Conservation (phyloP, 805 yeast species). For the Candida schatavii region DNA sequence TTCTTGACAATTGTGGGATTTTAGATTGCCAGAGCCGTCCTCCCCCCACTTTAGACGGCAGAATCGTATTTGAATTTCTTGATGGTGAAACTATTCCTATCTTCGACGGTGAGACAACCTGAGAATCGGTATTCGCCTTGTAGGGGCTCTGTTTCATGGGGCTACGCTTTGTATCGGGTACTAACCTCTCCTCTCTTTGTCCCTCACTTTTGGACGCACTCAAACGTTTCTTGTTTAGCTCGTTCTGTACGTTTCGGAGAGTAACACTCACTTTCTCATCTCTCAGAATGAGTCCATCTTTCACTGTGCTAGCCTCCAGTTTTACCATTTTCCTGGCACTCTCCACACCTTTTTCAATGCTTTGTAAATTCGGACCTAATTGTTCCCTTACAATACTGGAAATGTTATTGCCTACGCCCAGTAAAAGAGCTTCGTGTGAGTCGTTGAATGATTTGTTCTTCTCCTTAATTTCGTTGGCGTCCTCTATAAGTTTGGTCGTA, state of each 20-base stretch:
- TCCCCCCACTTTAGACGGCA: too few species aligned
- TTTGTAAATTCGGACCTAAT: not conserved
- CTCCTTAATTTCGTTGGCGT: not conserved
- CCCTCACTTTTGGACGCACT: not conserved
- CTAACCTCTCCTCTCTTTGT: too few species aligned
- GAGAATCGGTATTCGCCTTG: too few species aligned
- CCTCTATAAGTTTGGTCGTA: not conserved
- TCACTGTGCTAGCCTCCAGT: not conserved
- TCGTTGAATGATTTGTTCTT: not conserved
- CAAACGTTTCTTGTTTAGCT: not conserved
- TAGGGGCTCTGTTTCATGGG: too few species aligned
- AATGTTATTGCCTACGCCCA: not conserved
- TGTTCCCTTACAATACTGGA: not conserved
- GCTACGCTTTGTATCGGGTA: too few species aligned
- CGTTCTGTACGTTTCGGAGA: conserved; percentile 3
- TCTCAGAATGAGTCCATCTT: not conserved
- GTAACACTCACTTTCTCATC: not conserved
- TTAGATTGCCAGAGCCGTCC: conserved; percentile 1
- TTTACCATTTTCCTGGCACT: not conserved
- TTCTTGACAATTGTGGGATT: conserved; percentile 4
- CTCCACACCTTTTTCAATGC: not conserved
- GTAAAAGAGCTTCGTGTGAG: not conserved
- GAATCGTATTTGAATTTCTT: too few species aligned
- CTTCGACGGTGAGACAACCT: too few species aligned
- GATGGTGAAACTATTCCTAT: too few species aligned